phyloP scores from a whole-genome alignment of 2,329 filamentous ascomycete species.

The Penicillium oxalicum region DNA sequence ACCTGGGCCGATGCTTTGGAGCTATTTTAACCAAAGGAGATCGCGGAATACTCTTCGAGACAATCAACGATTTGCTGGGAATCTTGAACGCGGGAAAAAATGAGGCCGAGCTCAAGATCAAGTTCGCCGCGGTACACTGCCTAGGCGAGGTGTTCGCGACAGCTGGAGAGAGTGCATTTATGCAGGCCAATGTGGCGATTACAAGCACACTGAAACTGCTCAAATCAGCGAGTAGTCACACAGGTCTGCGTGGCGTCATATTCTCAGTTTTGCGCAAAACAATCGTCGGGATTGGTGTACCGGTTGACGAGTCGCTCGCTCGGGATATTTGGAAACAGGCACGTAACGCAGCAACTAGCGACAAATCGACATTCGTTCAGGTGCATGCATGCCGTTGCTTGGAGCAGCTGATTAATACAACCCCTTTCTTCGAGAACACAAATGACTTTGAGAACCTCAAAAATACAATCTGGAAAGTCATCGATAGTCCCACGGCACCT shows the following conservation, averaged over 20 bases:
- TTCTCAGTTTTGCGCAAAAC: slow-evolving; percentile 73
- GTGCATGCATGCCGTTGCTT: slow-evolving; percentile 73
- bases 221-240: slow-evolving; percentile 72
- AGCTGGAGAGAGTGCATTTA: slow-evolving; percentile 90
- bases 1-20: slow-evolving; percentile 75
- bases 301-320: slow-evolving; percentile 77
- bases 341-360: slow-evolving; percentile 65
- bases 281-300: slow-evolving; percentile 64
- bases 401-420: slow-evolving; percentile 64
- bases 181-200: slow-evolving; percentile 69
- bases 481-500: slow-evolving; percentile 68
- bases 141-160: slow-evolving; percentile 82
- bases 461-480: slow-evolving; percentile 73
- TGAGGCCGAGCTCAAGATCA: slow-evolving; percentile 70
- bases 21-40: slow-evolving; percentile 80
- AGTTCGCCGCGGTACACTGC: slow-evolving; percentile 82
- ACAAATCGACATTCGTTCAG: slow-evolving; percentile 79
- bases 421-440: slow-evolving; percentile 77
- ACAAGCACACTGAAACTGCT: slow-evolving; percentile 68
- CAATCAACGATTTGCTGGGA: slow-evolving; percentile 76
- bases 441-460: slow-evolving; percentile 88
- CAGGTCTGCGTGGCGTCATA: slow-evolving; percentile 72
- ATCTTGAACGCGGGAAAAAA: slow-evolving; percentile 69
- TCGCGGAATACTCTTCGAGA: slow-evolving; percentile 87
- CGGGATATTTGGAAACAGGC: slow-evolving; percentile 91